Percentiles rank a stretch among this genome's conserved stretches.
Conservation (phyloP, 345 rosid genomes). For the Populus tremula region DNA sequence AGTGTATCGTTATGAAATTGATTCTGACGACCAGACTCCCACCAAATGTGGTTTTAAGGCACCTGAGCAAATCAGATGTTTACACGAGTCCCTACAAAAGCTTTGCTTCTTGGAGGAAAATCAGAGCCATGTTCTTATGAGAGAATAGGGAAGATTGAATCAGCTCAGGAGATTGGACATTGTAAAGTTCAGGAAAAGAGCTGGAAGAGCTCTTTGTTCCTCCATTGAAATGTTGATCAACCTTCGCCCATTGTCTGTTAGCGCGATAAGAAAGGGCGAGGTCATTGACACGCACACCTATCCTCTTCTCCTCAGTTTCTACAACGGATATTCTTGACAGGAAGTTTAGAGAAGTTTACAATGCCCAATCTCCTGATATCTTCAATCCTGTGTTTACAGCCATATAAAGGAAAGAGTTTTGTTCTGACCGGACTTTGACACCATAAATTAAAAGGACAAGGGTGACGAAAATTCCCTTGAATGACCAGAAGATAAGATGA, state of each 20-base stretch:
- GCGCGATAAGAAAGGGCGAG: slow-evolving; percentile 26
- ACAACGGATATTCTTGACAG: background rate
- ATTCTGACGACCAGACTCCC: slow-evolving; percentile 14
- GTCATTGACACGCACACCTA: slow-evolving; percentile 32
- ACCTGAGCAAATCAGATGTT: slow-evolving; percentile 14
- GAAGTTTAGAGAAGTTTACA: too few species aligned
- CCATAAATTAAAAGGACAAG: too few species aligned
- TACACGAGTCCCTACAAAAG: slow-evolving; percentile 9
- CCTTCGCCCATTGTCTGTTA: slow-evolving; percentile 30
- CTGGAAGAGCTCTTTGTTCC: slow-evolving; percentile 15
- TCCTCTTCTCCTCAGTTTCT: slow-evolving; percentile 23
- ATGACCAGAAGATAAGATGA: too few species aligned
- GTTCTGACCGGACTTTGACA: too few species aligned
- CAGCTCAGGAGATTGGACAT: slow-evolving; percentile 17
- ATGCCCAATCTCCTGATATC: too few species aligned
- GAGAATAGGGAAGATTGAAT: slow-evolving; percentile 8
- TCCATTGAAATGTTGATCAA: slow-evolving; percentile 17
- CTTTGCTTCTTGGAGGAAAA: slow-evolving; percentile 11
- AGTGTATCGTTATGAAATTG: slow-evolving; percentile 15
- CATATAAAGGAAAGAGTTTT: too few species aligned
- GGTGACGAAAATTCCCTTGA: too few species aligned
- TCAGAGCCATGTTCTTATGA: background rate
- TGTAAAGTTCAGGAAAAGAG: slow-evolving; percentile 17
- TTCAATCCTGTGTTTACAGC: too few species aligned
- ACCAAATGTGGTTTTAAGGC: slow-evolving; percentile 21